Conservation (phyloP, 176 grass and related monocot genomes). For the Panicum miliaceum region DNA sequence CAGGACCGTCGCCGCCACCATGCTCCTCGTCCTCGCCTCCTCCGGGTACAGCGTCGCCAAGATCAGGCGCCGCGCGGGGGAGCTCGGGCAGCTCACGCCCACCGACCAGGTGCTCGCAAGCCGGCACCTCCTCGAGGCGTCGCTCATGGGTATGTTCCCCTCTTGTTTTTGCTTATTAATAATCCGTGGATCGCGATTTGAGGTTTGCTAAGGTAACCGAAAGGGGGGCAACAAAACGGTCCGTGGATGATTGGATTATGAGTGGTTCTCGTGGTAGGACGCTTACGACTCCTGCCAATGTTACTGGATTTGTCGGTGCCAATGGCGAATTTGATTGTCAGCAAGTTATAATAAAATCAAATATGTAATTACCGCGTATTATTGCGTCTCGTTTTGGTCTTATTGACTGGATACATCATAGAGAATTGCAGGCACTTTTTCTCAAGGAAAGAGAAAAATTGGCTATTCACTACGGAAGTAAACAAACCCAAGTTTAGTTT, state of each 20-base stretch:
- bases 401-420: not conserved
- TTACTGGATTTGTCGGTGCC: not conserved
- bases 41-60: slow-evolving; percentile 60
- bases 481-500: not conserved
- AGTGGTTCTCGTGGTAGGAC: not conserved
- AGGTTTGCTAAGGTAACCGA: too few species aligned
- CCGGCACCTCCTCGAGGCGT: slow-evolving; percentile 67
- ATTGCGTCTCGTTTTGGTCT: not conserved
- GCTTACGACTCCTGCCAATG: not conserved
- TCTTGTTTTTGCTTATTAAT: not conserved
- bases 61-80: slow-evolving; percentile 51
- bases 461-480: not conserved
- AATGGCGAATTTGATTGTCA: not conserved
- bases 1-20: slow-evolving; percentile 63
- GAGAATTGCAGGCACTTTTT: not conserved
- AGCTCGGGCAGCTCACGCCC: slow-evolving; percentile 54
- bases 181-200: not conserved
- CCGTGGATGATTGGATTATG: not conserved
- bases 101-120: slow-evolving; percentile 73
- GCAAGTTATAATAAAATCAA: not conserved
- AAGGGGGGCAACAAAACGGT: not conserved
- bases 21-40: slow-evolving; percentile 58
- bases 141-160: slow-evolving; percentile 54
- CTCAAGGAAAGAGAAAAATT: not conserved
- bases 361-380: not conserved